phyloP scores from a whole-genome alignment of 208 protist genomes.

The Leishmania mexicana region DNA sequence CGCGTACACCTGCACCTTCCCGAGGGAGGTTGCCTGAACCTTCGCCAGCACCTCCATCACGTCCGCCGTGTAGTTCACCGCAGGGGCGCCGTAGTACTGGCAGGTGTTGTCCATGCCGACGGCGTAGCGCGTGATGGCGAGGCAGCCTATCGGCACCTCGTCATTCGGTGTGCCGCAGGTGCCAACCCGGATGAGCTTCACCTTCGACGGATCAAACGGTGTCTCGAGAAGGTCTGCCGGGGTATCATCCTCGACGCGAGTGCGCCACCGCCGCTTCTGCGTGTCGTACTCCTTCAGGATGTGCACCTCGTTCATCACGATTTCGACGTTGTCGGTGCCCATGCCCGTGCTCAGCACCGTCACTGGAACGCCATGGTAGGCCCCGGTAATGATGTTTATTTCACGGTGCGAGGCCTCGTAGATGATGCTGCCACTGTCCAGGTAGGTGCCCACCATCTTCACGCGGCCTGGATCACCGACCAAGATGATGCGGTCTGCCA shows the following conservation, averaged over 20 bases:
- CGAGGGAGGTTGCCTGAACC: slow-evolving; percentile 40
- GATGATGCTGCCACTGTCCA: slow-evolving; percentile 58
- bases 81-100: slow-evolving; percentile 60
- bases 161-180: slow-evolving; percentile 71
- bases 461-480: slow-evolving; percentile 78
- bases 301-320: slow-evolving; percentile 78
- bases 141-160: slow-evolving; percentile 44
- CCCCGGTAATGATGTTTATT: slow-evolving; percentile 68
- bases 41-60: slow-evolving; percentile 47
- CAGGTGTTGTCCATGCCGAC: slow-evolving; percentile 86
- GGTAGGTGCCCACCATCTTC: slow-evolving; percentile 47
- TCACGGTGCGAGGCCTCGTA: slow-evolving; percentile 68
- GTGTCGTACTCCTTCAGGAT: slow-evolving; percentile 81
- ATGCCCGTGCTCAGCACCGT: slow-evolving; percentile 79
- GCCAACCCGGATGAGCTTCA: slow-evolving; percentile 76
- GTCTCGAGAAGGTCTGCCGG: slow-evolving; percentile 12
- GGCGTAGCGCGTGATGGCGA: slow-evolving; percentile 64
- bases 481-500: slow-evolving; percentile 75
- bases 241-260: slow-evolving; percentile 36
- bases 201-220: slow-evolving; percentile 47
- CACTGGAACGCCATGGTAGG: slow-evolving; percentile 70
- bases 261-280: slow-evolving; percentile 40
- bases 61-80: slow-evolving; percentile 31
- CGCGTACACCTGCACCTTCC: slow-evolving; percentile 62
- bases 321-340: slow-evolving; percentile 85